Evolutionary conservation across 192 early-diverging fungal genomes (phyloP), one percentile per base, ranked within the genome.

Genomic region (Martensiomyces pterosporus): DNA sequence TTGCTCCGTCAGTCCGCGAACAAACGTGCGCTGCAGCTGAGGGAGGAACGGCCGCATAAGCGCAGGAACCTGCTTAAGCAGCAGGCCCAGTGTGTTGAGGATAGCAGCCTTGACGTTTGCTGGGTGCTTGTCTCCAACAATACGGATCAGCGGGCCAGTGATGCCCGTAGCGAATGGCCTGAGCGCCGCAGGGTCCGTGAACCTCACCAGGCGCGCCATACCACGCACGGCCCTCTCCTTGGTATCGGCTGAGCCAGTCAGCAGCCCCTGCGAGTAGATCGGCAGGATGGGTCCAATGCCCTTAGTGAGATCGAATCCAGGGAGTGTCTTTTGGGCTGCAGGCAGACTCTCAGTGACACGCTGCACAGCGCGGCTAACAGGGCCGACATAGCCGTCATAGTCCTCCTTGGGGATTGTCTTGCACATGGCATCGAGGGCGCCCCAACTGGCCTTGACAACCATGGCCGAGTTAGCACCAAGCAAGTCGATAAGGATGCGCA

Each of bases 21-120:
- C 84, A 57, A 99, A 97, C 1, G 94, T 95, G 42, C 96, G 86
- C 73, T 98, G 93, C 29, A 98, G 84, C 78, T 99, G 96, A 24
- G 96, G 96, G 43, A 99, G 72, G 85, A 99, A 99, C 18, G 95
- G 92, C 41, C 93, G 95, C 48, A 98, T 78, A 54, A 89, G 81
- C 19, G 86, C 71, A 18, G 94, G 86, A 6, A 97, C 87, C 63
- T 92, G 93, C 22, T 60, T 60, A 44, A 99, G 75, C 6, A 97
- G 67, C 37, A 79, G 78, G 62, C 82, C 82, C 17, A 99, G 67
- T 6, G 96, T 92, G 22, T 83, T 69, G 25, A 99, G 70, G 38
- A 99, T 98, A 7, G 91, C 90, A 3, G 88, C 83, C 79, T 99
- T 99, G 46, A 99, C 96, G 43, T 83, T 77, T 15, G 89, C 70